Conservation (phyloP, 345 rosid species). For the Populus tremula region DNA sequence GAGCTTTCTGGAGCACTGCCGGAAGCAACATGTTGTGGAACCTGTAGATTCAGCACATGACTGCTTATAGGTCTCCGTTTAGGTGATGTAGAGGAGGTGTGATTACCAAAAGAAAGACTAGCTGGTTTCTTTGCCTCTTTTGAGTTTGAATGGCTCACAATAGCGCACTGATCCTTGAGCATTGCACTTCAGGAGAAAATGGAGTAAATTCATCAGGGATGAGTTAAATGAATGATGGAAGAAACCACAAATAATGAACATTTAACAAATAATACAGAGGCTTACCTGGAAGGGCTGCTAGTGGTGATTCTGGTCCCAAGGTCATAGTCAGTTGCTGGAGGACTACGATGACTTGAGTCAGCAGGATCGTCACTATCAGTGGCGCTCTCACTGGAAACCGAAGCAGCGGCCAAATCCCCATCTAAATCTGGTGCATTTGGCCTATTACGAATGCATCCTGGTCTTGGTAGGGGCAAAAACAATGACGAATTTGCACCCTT, state of each 20-base stretch:
- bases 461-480: constrained; percentile 26
- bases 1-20: constrained; percentile 92
- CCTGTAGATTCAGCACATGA: constrained; percentile 66
- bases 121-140: constrained; percentile 66
- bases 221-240: constrained; percentile 5
- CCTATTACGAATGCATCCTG: constrained; percentile 16
- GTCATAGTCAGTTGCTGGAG: constrained; percentile 28
- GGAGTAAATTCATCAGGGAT: constrained; percentile 16
- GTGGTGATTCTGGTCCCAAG: constrained; percentile 20
- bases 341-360: constrained; percentile 22
- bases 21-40: constrained; percentile 60
- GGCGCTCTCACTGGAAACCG: constrained; percentile 26
- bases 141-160: constrained; percentile 38
- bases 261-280: background rate
- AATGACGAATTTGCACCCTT: constrained; percentile 10
- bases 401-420: constrained; percentile 24
- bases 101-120: constrained; percentile 43
- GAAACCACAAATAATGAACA: background rate
- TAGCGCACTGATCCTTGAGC: constrained; percentile 51
- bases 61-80: constrained; percentile 50
- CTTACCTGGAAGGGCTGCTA: constrained; percentile 34
- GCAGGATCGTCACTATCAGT: constrained; percentile 24
- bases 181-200: constrained; percentile 34
- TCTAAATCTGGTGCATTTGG: constrained; percentile 16
- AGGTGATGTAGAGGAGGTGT: constrained; percentile 59